phyloP scores from a whole-genome alignment of 352 stramenopile genomes.

The Pythium aquatile region DNA sequence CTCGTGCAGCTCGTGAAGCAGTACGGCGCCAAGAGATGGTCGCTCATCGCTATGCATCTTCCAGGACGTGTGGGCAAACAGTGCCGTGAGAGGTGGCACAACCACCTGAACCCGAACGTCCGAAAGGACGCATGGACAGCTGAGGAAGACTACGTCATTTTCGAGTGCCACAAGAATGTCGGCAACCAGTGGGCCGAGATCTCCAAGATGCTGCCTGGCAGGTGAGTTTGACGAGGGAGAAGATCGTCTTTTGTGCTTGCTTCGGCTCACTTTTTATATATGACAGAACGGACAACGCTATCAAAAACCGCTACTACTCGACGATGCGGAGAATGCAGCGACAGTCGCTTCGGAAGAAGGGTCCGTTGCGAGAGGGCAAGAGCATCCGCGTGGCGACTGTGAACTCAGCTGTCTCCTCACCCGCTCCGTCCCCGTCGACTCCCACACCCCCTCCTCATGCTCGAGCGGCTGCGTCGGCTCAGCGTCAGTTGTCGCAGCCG shows the following conservation, averaged over 20 bases:
- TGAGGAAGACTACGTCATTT: constrained; percentile 90
- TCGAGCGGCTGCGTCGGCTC: constrained; percentile 12
- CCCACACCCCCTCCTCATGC: constrained; percentile 3
- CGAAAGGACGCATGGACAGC: constrained; percentile 88
- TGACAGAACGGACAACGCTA: constrained; percentile 84
- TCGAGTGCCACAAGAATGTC: constrained; percentile 90
- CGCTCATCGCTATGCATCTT: constrained; percentile 87
- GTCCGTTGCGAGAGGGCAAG: constrained; percentile 73
- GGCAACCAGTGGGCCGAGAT: constrained; percentile 93
- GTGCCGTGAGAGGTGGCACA: constrained; percentile 88
- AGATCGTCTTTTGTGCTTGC: constrained; percentile 6
- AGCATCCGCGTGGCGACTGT: constrained; percentile 72
- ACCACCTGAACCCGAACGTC: constrained; percentile 85
- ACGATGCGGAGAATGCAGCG: constrained; percentile 89
- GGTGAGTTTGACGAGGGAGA: constrained; percentile 31
- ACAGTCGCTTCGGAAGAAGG: constrained; percentile 87
- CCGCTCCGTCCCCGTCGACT: constrained; percentile 17
- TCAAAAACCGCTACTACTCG: constrained; percentile 93
- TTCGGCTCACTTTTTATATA: neutral
- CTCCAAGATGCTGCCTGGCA: constrained; percentile 86
- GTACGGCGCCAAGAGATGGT: constrained; percentile 89
- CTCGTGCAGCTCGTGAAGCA: constrained; percentile 88
- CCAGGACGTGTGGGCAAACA: constrained; percentile 88
- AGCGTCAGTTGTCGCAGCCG: constrained; percentile 32
- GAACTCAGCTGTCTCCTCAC: constrained; percentile 26